Percentiles rank a stretch among this genome's conserved stretches.
These are phyloP conservation scores for Pythium volutum DNA, from an alignment of 352 stramenopile genomes.

Conservation along the genomic window DNA sequence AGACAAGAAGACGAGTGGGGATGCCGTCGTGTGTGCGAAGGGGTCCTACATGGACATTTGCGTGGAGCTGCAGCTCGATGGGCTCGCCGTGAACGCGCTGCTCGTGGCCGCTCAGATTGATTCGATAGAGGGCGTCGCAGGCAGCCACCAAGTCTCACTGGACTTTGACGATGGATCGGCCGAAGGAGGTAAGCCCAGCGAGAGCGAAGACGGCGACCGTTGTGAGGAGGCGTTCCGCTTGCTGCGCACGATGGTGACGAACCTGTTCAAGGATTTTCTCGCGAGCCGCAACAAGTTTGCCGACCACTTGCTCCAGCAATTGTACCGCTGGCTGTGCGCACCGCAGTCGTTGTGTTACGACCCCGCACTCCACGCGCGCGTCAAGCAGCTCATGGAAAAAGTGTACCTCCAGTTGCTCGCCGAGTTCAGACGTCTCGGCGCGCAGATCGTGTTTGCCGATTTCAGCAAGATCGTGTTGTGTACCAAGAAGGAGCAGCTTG, in stretches of 20 bases:
- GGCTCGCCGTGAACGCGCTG: conserved; percentile 73
- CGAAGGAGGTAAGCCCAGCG: conserved; percentile 12
- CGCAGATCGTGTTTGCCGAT: conserved; percentile 92
- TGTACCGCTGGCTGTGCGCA: conserved; percentile 95
- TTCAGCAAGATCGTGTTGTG: conserved; percentile 71
- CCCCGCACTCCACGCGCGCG: conserved; percentile 90
- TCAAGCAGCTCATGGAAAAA: conserved; percentile 96
- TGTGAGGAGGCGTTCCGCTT: conserved; percentile 92
- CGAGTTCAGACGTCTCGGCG: conserved; percentile 93
- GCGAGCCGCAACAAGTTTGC: conserved; percentile 89
- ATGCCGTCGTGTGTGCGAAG: conserved; percentile 81
- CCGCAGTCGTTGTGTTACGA: conserved; percentile 92
- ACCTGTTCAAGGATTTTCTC: conserved; percentile 93
- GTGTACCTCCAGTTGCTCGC: conserved; percentile 91
- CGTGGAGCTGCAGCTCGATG: conserved; percentile 72
- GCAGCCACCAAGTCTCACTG: conserved; percentile 47
- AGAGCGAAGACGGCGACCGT: conserved; percentile 46
- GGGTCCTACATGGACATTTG: conserved; percentile 89
- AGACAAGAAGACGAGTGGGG: conserved; percentile 46
- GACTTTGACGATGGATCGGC: conserved; percentile 45
- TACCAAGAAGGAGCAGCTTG: conserved; percentile 70
- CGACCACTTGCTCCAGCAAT: conserved; percentile 94
- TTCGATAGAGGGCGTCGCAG: conserved; percentile 62
- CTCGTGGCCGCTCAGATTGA: conserved; percentile 70
- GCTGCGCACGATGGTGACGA: conserved; percentile 90